Evolutionary conservation across 495 filamentous ascomycete genomes (phyloP), one percentile per base, ranked within the genome.

Genomic region (Penicillium pancosmium): DNA sequence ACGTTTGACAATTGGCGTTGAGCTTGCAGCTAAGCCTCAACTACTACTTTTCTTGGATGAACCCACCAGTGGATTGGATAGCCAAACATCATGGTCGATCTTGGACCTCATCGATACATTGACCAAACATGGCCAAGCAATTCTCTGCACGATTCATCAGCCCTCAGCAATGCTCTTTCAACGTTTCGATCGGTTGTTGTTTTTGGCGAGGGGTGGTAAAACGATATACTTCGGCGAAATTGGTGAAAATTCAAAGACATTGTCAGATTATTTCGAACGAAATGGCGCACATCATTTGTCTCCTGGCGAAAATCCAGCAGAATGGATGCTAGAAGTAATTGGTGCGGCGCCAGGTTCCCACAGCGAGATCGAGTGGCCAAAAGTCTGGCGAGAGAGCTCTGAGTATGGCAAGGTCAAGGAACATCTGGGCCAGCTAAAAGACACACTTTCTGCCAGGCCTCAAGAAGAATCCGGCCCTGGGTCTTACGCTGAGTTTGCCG

Each of bases 61-160:
- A 11, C 57, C 57, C 9, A 60, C 57, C 7, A 51, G 49, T 51
- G 91, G 91, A 70, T 80, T 95, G 16, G 91, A 95, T 83, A 50
- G 41, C 44, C 63, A 65, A 44, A 65, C 50, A 2, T 88, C 91
- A 10, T 97, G 88, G 89, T 84, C 90, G 25, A 95, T 96, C 62
- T 79, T 89, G 50, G 77, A 84, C 54, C 82, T 96, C 48, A 80
- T 97, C 18, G 84, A 90, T 63, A 92, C 91, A 67, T 80, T 97
- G 36, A 90, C 92, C 43, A 86, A 91, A 72, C 87, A 83, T 59
- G 92, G 92, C 15, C 91, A 95, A 70, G 91, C 92, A n/a, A 87
- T 97, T 65, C 85, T 97, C 8, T 94, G 91, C 70, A 97, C 92
- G 7, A 97, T 98, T 59, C 94, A 98, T 72, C 94, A 98, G 70